Evolutionary conservation across 495 filamentous ascomycete species (phyloP).

Genomic region (Hyaloscypha variabilis): DNA sequence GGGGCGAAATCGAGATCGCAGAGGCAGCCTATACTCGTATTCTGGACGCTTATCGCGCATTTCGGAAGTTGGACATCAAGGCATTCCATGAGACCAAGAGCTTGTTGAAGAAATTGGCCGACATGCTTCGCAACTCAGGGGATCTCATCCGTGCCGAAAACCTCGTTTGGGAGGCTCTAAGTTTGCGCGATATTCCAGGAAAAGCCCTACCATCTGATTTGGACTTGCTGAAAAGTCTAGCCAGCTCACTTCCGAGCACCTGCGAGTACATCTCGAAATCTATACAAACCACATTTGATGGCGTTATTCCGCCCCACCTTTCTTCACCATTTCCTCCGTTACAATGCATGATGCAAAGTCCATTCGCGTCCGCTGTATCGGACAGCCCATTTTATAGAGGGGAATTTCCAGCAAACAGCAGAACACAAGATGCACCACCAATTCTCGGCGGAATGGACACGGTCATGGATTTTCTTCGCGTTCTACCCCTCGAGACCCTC

Average conservation of each 20-base stretch:
- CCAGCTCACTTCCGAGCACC: background rate
- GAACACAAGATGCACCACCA: background rate
- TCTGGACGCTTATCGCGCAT: background rate
- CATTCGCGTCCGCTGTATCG: background rate
- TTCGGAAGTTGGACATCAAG: background rate
- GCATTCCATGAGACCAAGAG: background rate
- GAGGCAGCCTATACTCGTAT: background rate
- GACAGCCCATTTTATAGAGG: background rate
- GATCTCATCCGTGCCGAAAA: background rate
- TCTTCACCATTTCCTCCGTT: background rate
- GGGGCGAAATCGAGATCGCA: background rate
- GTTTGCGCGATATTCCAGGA: background rate
- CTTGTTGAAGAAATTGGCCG: background rate
- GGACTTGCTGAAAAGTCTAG: slow-evolving; percentile 1
- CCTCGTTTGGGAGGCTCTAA: background rate
- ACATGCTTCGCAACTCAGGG: background rate
- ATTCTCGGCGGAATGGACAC: background rate
- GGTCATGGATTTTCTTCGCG: background rate
- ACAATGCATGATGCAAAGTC: slow-evolving; percentile 5
- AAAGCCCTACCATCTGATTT: background rate
- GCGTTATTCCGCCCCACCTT: background rate
- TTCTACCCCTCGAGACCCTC: background rate
- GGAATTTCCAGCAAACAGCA: background rate
- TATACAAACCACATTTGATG: background rate
- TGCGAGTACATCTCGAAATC: background rate